Percentiles rank a stretch among this genome's conserved stretches.
These are phyloP conservation scores for Penicillium longicatenatum DNA, from an alignment of 495 filamentous ascomycete species.

Conservation along the genomic window DNA sequence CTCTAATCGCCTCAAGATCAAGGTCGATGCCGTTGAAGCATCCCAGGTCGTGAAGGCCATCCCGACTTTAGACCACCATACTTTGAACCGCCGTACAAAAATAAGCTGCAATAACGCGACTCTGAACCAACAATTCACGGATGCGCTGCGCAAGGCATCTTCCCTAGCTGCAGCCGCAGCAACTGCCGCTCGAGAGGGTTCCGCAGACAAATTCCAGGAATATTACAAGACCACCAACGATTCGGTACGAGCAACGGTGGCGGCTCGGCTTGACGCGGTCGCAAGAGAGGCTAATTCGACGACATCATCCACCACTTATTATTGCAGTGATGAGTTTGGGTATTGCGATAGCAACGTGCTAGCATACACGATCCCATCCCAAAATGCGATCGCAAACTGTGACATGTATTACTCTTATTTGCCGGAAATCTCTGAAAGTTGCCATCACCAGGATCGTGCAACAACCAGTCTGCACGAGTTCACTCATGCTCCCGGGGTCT, in stretches of 20 bases:
- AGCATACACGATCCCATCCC: conserved; percentile 57
- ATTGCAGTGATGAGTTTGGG: conserved; percentile 53
- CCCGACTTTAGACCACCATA: conserved; percentile 51
- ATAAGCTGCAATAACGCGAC: conserved; percentile 52
- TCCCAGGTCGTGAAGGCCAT: conserved; percentile 47
- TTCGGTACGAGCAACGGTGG: conserved; percentile 48
- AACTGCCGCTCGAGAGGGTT: conserved; percentile 51
- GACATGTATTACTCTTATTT: conserved; percentile 55
- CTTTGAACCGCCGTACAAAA: too few relatives aligned
- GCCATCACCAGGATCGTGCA: conserved; percentile 61
- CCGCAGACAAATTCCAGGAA: conserved; percentile 53
- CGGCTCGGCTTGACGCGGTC: conserved; percentile 52
- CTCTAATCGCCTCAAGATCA: conserved; percentile 29
- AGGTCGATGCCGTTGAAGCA: conserved; percentile 53
- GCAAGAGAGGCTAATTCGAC: conserved; percentile 50
- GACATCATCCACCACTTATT: conserved; percentile 44
- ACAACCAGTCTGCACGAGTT: conserved; percentile 64
- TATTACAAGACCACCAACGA: conserved; percentile 62
- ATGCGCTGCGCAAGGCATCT: conserved; percentile 52
- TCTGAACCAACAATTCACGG: conserved; percentile 40
- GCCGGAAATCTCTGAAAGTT: conserved; percentile 41
- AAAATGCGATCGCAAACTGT: conserved; percentile 58
- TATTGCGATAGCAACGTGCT: conserved; percentile 54
- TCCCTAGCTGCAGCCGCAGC: conserved; percentile 54
- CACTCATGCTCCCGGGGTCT: conserved; percentile 60